Evolutionary conservation across 2,329 filamentous ascomycete genomes (phyloP), one percentile per base, ranked within the genome.

Genomic region (Aspergillus fumigatiaffinis): DNA sequence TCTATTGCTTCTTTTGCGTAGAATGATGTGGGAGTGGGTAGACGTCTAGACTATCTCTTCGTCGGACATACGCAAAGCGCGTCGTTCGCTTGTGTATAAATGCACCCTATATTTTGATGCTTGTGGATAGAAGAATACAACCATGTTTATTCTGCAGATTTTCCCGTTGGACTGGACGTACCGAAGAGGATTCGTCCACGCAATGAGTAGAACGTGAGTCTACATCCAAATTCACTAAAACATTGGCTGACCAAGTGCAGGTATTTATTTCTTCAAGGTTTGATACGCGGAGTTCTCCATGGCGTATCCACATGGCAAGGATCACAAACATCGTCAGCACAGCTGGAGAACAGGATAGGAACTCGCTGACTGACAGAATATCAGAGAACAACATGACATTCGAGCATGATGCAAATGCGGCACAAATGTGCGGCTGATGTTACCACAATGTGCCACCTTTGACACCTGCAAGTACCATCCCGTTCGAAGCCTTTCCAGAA

Each of bases 1-100:
- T 41, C 41, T 53, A 17, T 26, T 50, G 25, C 25, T 29, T 49
- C 44, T 53, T 14, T 41, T 8, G 57, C 50, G 56, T 57, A 54
- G 50, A 29, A 29, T 32, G 23, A 32, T 38, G 50, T 41, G 29
- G 32, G 53, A 54, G 47, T 29, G 4, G 32, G 6, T 47, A 47
- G 44, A 47, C 44, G 44, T 47, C 44, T 47, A 47, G 44, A 47
- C 21, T 12, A 47, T 47, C 21, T 47, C 44, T 47, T 47, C 10
- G 44, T 47, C 44, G 32, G 6, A 17, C 32, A 38, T 38, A 38
- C 32, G 14, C 32, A 38, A 17, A 47, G 21, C 41, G 44, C 23
- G 21, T 47, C 44, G 21, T 26, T 47, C 12, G 12, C 32, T 38
- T 38, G 32, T 23, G n/a, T 47, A 47, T 26, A 47, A 23, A 25